Evolutionary conservation across 306 rosid genomes (phyloP), one percentile per base, ranked within the genome.

Genomic region (Castanea crenata): DNA sequence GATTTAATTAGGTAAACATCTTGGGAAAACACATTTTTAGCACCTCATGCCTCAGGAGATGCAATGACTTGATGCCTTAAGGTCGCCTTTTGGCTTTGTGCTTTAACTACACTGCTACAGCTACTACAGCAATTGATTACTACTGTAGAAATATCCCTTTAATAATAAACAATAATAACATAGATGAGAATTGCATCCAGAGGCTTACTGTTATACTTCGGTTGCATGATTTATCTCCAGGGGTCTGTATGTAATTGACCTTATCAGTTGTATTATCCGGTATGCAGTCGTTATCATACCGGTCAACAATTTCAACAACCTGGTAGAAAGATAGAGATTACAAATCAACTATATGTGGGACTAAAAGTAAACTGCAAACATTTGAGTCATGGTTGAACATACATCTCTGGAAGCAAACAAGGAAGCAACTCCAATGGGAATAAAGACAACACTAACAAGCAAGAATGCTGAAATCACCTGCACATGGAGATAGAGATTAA

Each of bases 381-480:
- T 55, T 73, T 41, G 23, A 57, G 71, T 58, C 29, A 68, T 67
- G 54, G 70, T 74, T 38, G 16, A 73, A 46, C 90, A 65, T 90
- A 94, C 99, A 75, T 94, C 91, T 76, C 85, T 88, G 70, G 99
- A 94, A 62, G 99, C 97, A 80, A 86, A 63, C 38, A 94, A 83
- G 56, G 97, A 87, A 75, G 83, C 97, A 84, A 94, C 92, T 83
- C 99, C 99, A 54, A 94, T 91, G 73, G 99, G 97, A 75, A 94
- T 81, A 82, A 94, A 94, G 84, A 92, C 81, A 56, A 90, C 25
- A 80, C 89, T 90, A 75, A 94, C 90, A 69, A 94, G 87, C 91
- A 94, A 59, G 90, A 94, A 94, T 27, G 92, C 91, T 25, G 99
- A 92, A 83, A 94, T 91, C 78, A 94, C 99, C 99, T 94, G 90